phyloP scores from a whole-genome alignment of 345 rosid species.

The Pugionium dolabratum region DNA sequence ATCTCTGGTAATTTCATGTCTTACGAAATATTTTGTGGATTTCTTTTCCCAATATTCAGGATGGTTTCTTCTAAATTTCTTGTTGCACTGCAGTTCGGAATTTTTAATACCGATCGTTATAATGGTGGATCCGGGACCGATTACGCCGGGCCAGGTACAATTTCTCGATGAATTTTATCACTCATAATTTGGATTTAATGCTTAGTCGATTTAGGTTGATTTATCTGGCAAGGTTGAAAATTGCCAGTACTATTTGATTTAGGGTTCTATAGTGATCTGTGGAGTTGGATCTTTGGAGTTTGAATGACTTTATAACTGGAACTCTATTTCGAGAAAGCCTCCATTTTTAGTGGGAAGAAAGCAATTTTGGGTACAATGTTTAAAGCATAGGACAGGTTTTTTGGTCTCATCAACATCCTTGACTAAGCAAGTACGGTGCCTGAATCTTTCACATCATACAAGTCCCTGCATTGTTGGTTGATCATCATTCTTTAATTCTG shows the following conservation, averaged over 20 bases:
- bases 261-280: neutral
- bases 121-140: slow-evolving; percentile 69
- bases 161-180: neutral
- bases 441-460: neutral
- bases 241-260: neutral
- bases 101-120: slow-evolving; percentile 33
- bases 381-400: slow-evolving; percentile 1
- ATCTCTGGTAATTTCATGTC: slow-evolving; percentile 40
- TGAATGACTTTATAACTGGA: neutral
- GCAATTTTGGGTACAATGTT: too few relatives aligned
- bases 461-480: too few relatives aligned
- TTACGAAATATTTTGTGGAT: neutral
- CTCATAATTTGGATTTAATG: slow-evolving; percentile 22
- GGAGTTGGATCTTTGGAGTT: neutral
- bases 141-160: slow-evolving; percentile 86
- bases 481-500: too few relatives aligned
- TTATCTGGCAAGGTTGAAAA: neutral
- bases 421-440: neutral
- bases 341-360: slow-evolving; percentile 8
- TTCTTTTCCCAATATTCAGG: neutral
- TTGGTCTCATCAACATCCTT: slow-evolving; percentile 3
- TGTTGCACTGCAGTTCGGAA: neutral
- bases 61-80: neutral
- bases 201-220: slow-evolving; percentile 9
- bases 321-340: neutral